Evolutionary conservation across 73 alveolate genomes (phyloP), one percentile per base, ranked within the genome.

Genomic region (Symbiodinium pilosum): DNA sequence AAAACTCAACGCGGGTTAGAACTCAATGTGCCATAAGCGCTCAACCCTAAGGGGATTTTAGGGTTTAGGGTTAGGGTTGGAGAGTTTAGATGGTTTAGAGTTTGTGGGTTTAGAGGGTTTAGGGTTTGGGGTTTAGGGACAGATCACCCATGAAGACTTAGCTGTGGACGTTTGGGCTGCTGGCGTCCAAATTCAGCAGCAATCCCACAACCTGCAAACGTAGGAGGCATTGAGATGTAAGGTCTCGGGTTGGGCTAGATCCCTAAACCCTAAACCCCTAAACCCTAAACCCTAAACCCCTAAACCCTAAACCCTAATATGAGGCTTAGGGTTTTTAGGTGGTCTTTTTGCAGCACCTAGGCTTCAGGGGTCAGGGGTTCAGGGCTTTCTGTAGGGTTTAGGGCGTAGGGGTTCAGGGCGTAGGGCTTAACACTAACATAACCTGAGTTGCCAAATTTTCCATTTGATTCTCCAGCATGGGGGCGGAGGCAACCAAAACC

Each of bases 141-240:
- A 47, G 16, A 47, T 16, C 24, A 11, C 7, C 7, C 64, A 16
- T 47, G 64, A 16, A 47, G 64, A 47, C 24, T 21, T 34, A 44
- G 98, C 32, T 24, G 42, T 83, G 52, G 68, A 34, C 98, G 59
- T 92, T 92, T 24, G 98, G 69, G 43, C 92, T 43, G 81, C 43
- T 47, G 81, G 88, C 59, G 36, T 92, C 98, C 86, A 92, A 83
- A 36, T 92, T 92, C 83, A 92, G 98, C 43, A 92, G 91, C 34
- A 92, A 83, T 11, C 92, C 98, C 84, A 92, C 44, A 12, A 92
- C 98, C 88, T 92, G 16, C 28, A 28, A 64, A 9, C 73, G 12
- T 54, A 0, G 34, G 32, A 24, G 73, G 18, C 34, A 1, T 14
- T 51, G 68, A 2, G 21, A 24, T 51, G 68, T 51, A 0, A 16